phyloP scores from a whole-genome alignment of 371 early-diverging fungal species.

The Sporodiniella umbellata region DNA sequence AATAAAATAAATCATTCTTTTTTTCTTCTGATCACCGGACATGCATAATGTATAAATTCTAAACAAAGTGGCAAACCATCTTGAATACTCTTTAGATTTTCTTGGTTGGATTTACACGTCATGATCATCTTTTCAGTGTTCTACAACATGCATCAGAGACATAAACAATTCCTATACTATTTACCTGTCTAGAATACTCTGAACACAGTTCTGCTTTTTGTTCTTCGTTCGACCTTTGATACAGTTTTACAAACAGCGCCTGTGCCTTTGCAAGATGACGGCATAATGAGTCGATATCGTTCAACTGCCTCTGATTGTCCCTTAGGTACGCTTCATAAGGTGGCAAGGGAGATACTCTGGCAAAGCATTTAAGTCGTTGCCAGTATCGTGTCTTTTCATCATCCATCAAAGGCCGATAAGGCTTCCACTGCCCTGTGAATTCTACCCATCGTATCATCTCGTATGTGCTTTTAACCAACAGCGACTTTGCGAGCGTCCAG shows the following conservation, averaged over 20 bases:
- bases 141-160: slow-evolving; percentile 8
- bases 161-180: neutral
- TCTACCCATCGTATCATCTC: too few relatives aligned
- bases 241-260: slow-evolving; percentile 23
- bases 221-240: slow-evolving; percentile 11
- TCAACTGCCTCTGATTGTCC: too few relatives aligned
- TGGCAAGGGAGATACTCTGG: slow-evolving; percentile 2
- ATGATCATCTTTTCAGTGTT: slow-evolving; percentile 39
- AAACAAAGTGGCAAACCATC: slow-evolving; percentile 12
- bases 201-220: slow-evolving; percentile 45
- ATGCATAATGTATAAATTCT: slow-evolving; percentile 49
- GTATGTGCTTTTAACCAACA: neutral
- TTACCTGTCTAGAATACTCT: slow-evolving; percentile 40
- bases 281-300: neutral
- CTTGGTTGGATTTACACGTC: slow-evolving; percentile 40
- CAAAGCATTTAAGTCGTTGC: slow-evolving; percentile 63
- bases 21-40: slow-evolving; percentile 26
- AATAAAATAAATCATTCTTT: neutral
- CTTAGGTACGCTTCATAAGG: too few relatives aligned
- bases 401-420: slow-evolving; percentile 19
- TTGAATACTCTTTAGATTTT: slow-evolving; percentile 7
- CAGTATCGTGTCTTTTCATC: slow-evolving; percentile 50
- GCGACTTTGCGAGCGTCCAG: neutral
- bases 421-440: too few relatives aligned
- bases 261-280: slow-evolving; percentile 33